Percentiles rank a stretch among this genome's conserved stretches.
phyloP scores from a whole-genome alignment of 768 basidiomycete species.

The Psilocybe tampanensis region DNA sequence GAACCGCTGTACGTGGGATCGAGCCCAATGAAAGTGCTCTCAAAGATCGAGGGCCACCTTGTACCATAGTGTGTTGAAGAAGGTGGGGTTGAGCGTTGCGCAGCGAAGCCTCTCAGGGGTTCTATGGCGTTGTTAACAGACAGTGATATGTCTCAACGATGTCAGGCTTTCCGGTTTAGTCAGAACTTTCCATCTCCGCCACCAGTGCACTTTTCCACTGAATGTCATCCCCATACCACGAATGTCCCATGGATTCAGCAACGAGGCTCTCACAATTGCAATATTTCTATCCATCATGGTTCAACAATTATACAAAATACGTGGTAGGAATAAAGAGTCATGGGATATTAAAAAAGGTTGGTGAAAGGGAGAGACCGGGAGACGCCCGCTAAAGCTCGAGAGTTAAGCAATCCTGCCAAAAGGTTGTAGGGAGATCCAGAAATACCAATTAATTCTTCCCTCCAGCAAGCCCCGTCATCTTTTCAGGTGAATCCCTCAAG shows the following conservation, averaged over 20 bases:
- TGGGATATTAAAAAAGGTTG: background rate
- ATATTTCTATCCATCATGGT: background rate
- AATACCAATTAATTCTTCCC: slow-evolving; percentile 33
- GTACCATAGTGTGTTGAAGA: slow-evolving; percentile 36
- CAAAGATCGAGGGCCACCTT: slow-evolving; percentile 55
- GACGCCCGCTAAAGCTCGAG: background rate
- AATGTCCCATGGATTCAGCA: background rate
- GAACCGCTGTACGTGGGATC: slow-evolving; percentile 45
- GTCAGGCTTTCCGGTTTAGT: slow-evolving; percentile 13
- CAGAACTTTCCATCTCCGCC: slow-evolving; percentile 16
- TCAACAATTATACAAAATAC: too few relatives aligned
- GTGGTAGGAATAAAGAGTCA: background rate
- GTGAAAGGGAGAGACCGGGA: background rate
- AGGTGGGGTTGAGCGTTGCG: slow-evolving; percentile 11
- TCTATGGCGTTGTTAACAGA: slow-evolving; percentile 3
- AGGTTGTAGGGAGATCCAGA: background rate
- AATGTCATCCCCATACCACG: background rate
- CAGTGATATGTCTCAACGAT: background rate
- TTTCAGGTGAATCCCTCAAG: slow-evolving; percentile 78
- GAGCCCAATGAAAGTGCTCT: slow-evolving; percentile 53
- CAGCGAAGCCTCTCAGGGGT: slow-evolving; percentile 3
- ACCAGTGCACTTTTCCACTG: background rate
- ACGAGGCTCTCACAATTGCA: background rate
- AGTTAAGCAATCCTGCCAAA: background rate
- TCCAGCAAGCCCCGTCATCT: slow-evolving; percentile 77